Evolutionary conservation across 129 eudicot genomes (phyloP), one percentile per base, ranked within the genome.

Genomic region (Arctium lappa): DNA sequence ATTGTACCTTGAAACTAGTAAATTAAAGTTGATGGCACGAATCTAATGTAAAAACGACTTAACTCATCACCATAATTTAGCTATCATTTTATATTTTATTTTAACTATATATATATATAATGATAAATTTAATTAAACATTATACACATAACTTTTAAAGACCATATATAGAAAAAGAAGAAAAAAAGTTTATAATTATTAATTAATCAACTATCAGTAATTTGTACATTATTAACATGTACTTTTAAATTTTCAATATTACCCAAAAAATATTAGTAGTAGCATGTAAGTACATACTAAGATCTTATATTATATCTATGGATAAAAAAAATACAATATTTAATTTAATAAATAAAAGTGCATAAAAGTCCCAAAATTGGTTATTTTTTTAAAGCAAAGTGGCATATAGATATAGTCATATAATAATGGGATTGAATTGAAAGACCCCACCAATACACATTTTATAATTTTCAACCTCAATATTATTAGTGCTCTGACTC

Each of bases 401-500:
- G 73, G 83, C 38, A 71, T 39, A 34, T 74, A 33, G 65, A 53
- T 53, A 53, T 53, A n/a, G 18, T 53, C 65, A 13, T 60, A 60
- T 4, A 60, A n/a, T 60, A 60, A 60, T 60, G 68, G 37, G 84
- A 73, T 53, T 36, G 39, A 12, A 73, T 53, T 36, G 39, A 12
- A 50, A 72, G 62, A 81, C 79, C 84, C 84, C 62, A 72, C 78
- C 84, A 72, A 53, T 13, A 73, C 73, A 42, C 22, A 44, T 80
- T 22, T 32, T 62, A 36, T 34, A 77, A 76, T 31, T 63, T 72
- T 81, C 79, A 56, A 81, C 77, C 10, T 34, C 60, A 11, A 60
- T 72, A 72, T 81, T 27, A 56, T 81, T 73, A 81, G 79, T 81
- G 84, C 79, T 80, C 83, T 72, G 63, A 81, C 79, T 81, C 66